Evolutionary conservation across 306 rosid genomes (phyloP), one percentile per base, ranked within the genome.

Genomic region (Gastrolobium bilobum): DNA sequence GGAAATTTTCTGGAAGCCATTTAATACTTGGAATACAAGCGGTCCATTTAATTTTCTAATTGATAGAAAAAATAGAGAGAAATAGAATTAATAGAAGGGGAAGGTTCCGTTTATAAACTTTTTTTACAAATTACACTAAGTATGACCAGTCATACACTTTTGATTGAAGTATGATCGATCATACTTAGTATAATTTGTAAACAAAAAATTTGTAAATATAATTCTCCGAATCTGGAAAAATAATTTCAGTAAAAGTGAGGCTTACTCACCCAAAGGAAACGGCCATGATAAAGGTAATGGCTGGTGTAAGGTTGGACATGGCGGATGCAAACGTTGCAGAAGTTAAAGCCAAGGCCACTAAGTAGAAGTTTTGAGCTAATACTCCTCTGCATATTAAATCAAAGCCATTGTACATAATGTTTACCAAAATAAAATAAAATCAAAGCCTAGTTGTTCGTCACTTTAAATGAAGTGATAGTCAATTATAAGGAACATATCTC

Each of bases 301-400:
- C 92, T 9, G 98, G 97, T 79, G 51, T 0, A 47, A 93, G 92
- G 50, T 93, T 92, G 37, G 50, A 2, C 79, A 89, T 87, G 56
- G 98, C 98, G 0, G 95, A 78, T 37, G 88, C 83, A 85, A 84
- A 91, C 2, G 97, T 90, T 54, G 87, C 87, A 1, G 97, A 93
- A 10, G 98, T 91, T 62, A 90, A 66, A 54, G 81, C 37, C 48
- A 93, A 4, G 34, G 90, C 81, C 57, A 82, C 81, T 6, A 91
- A 53, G 75, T 91, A 83, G 48, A 93, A 66, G 57, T 89, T 91
- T 71, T 90, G 97, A 14, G 84, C 62, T 74, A 93, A 64, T 0
- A 89, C 13, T 58, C 90, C 98, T 15, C 98, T 91, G 88, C 59
- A 70, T 11, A 46, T 14, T 4, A 5, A 11, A 31, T 10, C 7